phyloP scores from a whole-genome alignment of 2,329 filamentous ascomycete species.

The Nemania bipapillata region DNA sequence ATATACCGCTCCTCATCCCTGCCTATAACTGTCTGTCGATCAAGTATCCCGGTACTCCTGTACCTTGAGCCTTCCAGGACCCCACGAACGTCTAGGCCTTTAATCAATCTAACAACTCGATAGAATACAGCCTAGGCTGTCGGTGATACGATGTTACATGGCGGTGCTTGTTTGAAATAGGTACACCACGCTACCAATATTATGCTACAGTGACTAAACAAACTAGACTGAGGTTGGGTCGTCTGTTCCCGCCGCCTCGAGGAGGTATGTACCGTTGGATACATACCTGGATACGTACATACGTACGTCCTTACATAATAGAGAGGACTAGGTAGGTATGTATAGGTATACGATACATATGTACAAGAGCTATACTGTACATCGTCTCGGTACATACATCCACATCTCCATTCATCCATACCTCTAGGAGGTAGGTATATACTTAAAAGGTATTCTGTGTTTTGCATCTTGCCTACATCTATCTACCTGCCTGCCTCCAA shows the following conservation, averaged over 20 bases:
- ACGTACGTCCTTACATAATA: not conserved
- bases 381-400: not conserved
- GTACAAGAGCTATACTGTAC: not conserved
- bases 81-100: not conserved
- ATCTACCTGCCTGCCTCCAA: too few relatives aligned
- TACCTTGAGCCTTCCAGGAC: not conserved
- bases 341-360: not conserved
- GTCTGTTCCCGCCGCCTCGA: not conserved
- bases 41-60: not conserved
- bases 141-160: conserved; percentile 4
- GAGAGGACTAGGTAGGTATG: not conserved
- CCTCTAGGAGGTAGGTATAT: not conserved
- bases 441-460: too few relatives aligned
- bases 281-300: not conserved
- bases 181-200: not conserved
- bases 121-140: not conserved
- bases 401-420: not conserved
- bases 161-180: not conserved
- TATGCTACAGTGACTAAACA: not conserved
- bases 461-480: too few relatives aligned
- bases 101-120: not conserved
- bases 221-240: not conserved
- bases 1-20: conserved; percentile 1
- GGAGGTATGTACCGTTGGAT: not conserved
- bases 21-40: conserved; percentile 6